Base-by-base conservation (phyloP, 768 basidiomycete genomes). In the Amanita molliuscula region DNA sequence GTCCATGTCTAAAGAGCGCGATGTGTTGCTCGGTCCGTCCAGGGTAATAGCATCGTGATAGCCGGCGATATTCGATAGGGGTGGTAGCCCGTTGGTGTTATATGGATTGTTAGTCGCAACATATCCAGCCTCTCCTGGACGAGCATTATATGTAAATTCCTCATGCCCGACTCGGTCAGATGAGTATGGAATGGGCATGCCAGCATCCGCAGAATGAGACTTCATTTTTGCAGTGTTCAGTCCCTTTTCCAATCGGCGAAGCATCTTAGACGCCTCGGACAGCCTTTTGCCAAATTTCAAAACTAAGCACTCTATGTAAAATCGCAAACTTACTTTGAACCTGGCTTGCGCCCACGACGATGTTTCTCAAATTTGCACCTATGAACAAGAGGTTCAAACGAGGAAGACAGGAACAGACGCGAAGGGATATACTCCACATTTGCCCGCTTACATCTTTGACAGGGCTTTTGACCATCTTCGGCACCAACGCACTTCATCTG, bases 401-500 rank as follows among this genome's bases (percentile, higher is more conserved):
- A 13, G 45, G 44, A 53, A 34, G 44, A 52, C 44, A 51, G 50
- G 47, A 50, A 52, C 51, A 38, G 53, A 41, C 23, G 45, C 37
- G 44, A 53, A 41, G 35, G 2, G 47, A 73, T 79, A 54, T 62
- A 84, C 84, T 87, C 81, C 45, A 81, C 78, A 55, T 82, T 83
- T 29, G 85, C 81, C 52, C 88, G 82, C 61, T 79, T 83, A 68
- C 88, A 92, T 45, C 88, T 82, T 62, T 91, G 87, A 62, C 88
- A 92, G 26, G 77, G 79, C 58, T 80, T 81, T 54, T 79, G 74
- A 52, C 88, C 87, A 59, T 91, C 88, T 62, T 92, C 88, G 44
- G 89, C 84, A 40, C 87, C 88, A 52, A 91, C 88, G 59, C 88
- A 92, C 65, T 90, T 89, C 88, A 92, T 92, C 88, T 91, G 56